Evolutionary conservation across 495 filamentous ascomycete species (phyloP), one percentile per base, ranked within the genome.

Genomic region (Trichoderma orchidacearum): DNA sequence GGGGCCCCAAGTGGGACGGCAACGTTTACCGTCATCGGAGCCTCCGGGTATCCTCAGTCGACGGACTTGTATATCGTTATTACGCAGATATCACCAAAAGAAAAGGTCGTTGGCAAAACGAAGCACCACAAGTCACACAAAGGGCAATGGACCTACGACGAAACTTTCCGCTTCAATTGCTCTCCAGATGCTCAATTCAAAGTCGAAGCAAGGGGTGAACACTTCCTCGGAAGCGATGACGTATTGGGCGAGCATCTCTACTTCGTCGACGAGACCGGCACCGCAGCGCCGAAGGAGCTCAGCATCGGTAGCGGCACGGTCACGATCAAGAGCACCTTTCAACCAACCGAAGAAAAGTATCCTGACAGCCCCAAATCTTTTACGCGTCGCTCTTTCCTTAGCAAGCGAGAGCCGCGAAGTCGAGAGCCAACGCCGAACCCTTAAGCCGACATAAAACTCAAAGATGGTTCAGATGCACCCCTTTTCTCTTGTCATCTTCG

Each of bases 141-240:
- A 18, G 83, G 84, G 13, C 69, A 74, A 0, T 75, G 85, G 4
- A 71, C 69, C n/a, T 95, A 82, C 62, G 84, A 87, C 59, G 90
- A 95, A 68, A 82, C 78, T 21, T 90, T 90, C 75, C 85, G 81
- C 57, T 79, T 90, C 51, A 73, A 77, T 32, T 91, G 87, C 63
- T 81, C 85, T 6, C 83, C 92, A 5, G 93, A 95, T 64, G 80
- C 87, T 36, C 83, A 87, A 66, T 97, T 96, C 74, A 84, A 87
- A 67, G 64, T 99, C 51, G 77, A 84, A 56, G 93, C 90, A 52
- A 86, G 89, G 58, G 83, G 87, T 63, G 87, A 95, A 65, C 79
- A 85, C 59, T 86, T 85, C 3, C 89, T 96, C 62, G 82, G 87
- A 35, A 84, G 79, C 35, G 91, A 95, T 62, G 81, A 85, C 45